Base-by-base conservation (phyloP, 140 eudicot species). In the Erigeron philadelphicus region DNA sequence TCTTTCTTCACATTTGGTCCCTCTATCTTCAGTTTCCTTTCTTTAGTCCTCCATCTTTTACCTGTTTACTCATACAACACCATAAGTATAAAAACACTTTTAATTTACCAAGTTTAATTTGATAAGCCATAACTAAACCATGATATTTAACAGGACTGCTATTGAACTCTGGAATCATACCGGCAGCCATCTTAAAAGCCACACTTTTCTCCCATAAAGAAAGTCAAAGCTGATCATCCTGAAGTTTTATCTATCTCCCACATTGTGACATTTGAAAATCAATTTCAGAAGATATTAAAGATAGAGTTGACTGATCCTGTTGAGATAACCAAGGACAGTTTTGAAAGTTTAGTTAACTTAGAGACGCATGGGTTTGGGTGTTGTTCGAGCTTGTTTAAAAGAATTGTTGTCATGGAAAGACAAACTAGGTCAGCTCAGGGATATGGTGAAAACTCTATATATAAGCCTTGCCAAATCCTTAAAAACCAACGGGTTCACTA, bases 401-500 rank as follows among this genome's bases (percentile, higher is more conserved):
- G 44, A 73, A 54, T 53, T 81, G 19, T 58, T 67, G 8, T 40
- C 64, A 9, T 59, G 46, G 41, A 81, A 81, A 76, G 31, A 7
- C 6, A 13, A 40, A 59, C 46, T 17, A 19, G 59, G 58, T 8
- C 59, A 64, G 53, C 76, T 72, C 2, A 54, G 57, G 66, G 69
- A 2, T 0, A 63, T 61, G 62, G 17, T 47, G 67, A 76, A 62
- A 47, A 11, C n/a, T n/a, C n/a, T n/a, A n/a, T n/a, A n/a, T n/a
- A n/a, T n/a, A n/a, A 21, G 25, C 50, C 60, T 71, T 56, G 94
- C 97, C n/a, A 90, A 72, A 64, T 87, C 94, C 57, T 75, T 64
- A 70, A 87, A 85, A 35, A 85, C 87, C 79, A 90, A 81, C 0
- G 95, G 97, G 77, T 90, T 90, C 45, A 81, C 94, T 19, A 81